Evolutionary conservation across 2,329 filamentous ascomycete species (phyloP).

Genomic region (Xylariaceae sp.): DNA sequence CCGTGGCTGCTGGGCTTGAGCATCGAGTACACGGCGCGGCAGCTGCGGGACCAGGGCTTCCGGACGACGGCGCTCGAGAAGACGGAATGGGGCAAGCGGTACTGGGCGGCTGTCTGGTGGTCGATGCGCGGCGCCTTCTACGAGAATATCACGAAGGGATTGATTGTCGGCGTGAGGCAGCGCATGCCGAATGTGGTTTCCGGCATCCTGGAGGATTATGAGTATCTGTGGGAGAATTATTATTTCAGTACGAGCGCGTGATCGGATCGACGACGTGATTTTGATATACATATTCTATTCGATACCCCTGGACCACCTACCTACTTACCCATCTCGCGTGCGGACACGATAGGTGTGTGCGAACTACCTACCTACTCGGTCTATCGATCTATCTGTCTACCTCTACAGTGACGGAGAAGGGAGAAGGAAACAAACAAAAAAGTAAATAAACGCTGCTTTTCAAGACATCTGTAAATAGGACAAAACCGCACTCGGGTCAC

Average conservation of each 20-base stretch:
- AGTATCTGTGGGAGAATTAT: constrained; percentile 97
- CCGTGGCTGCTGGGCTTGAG: constrained; percentile 85
- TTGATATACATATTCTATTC: not conserved
- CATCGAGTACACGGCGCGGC: constrained; percentile 83
- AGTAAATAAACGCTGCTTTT: not conserved
- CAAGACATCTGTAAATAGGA: not conserved
- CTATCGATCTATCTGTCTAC: too few relatives aligned
- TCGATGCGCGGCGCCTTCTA: constrained; percentile 92
- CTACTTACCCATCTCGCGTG: not conserved
- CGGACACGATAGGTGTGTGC: too few relatives aligned
- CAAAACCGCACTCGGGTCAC: not conserved
- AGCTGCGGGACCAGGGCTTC: constrained; percentile 68
- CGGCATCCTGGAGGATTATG: constrained; percentile 89
- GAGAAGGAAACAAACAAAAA: not conserved
- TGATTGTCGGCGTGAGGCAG: constrained; percentile 67
- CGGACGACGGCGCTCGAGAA: constrained; percentile 84
- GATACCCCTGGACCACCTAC: not conserved
- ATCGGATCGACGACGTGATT: not conserved
- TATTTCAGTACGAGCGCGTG: constrained; percentile 66
- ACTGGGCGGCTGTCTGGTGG: constrained; percentile 94
- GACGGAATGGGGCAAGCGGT: constrained; percentile 82
- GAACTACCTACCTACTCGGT: too few relatives aligned
- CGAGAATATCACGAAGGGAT: constrained; percentile 76
- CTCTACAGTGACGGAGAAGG: not conserved
- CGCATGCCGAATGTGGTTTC: constrained; percentile 75